Conservation (phyloP, 768 basidiomycete genomes). For the Trametes gibbosa region DNA sequence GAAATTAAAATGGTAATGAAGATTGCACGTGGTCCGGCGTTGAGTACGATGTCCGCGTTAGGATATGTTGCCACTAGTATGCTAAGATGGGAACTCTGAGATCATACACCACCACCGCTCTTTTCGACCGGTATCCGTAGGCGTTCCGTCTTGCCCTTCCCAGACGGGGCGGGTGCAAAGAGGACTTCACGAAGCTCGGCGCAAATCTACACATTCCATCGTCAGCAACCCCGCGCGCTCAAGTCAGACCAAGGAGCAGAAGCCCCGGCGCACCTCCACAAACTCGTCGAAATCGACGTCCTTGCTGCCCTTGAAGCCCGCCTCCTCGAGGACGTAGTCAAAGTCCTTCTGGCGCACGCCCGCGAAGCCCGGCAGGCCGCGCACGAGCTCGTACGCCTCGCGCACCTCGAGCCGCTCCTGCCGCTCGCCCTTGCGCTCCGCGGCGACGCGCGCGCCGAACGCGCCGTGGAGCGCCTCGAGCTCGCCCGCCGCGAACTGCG, state of each 20-base stretch:
- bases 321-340: slow-evolving; percentile 72
- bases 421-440: slow-evolving; percentile 21
- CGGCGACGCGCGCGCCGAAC: slow-evolving; percentile 34
- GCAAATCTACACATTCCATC: slow-evolving; percentile 50
- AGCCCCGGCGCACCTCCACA: slow-evolving; percentile 65
- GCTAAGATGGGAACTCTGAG: neutral
- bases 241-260: no score
- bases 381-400: slow-evolving; percentile 33
- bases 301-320: slow-evolving; percentile 57
- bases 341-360: slow-evolving; percentile 60
- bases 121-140: slow-evolving; percentile 52
- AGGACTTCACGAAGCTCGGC: slow-evolving; percentile 68
- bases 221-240: slow-evolving; percentile 1
- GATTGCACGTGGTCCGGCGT: neutral
- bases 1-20: no score
- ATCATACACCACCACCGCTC: slow-evolving; percentile 50
- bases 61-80: neutral
- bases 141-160: slow-evolving; percentile 35
- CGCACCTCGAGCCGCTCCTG: slow-evolving; percentile 39
- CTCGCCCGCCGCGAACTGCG: slow-evolving; percentile 54
- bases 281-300: slow-evolving; percentile 82
- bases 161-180: slow-evolving; percentile 39
- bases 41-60: neutral
- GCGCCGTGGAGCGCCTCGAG: slow-evolving; percentile 39
- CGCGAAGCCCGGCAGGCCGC: slow-evolving; percentile 48